Percentiles rank a stretch among this genome's conserved stretches.
Conservation (phyloP, 257 asterid species). For the Leonotis leonurus region DNA sequence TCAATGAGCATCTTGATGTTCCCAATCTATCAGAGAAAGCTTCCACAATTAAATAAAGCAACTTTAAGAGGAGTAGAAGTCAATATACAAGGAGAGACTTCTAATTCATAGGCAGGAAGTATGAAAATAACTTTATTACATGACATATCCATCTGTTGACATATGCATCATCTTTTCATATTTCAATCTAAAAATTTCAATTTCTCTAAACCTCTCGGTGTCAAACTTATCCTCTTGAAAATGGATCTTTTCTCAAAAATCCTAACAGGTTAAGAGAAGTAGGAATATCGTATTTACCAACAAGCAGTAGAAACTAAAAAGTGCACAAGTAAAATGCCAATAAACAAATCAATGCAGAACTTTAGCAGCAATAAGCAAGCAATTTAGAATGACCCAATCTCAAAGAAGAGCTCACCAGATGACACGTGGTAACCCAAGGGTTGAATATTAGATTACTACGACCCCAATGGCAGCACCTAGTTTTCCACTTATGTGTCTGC, state of each 20-base stretch:
- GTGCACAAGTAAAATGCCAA: background rate
- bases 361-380: background rate
- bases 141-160: background rate
- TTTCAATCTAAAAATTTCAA: background rate
- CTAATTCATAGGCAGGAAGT: background rate
- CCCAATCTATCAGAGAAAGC: background rate
- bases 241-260: background rate
- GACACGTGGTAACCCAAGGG: slow-evolving; percentile 3
- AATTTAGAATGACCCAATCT: background rate
- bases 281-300: background rate
- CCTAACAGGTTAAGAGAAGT: background rate
- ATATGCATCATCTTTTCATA: background rate
- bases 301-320: background rate
- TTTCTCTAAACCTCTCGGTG: background rate
- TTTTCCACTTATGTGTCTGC: slow-evolving; percentile 5
- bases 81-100: slow-evolving; percentile 3
- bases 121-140: background rate
- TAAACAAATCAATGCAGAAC: background rate
- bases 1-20: background rate
- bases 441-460: slow-evolving; percentile 4
- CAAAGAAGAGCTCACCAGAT: slow-evolving; percentile 24
- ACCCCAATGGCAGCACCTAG: background rate
- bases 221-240: background rate
- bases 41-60: background rate
- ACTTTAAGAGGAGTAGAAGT: background rate